phyloP scores from a whole-genome alignment of 192 early-diverging fungal genomes.

The Mortierella alpina region DNA sequence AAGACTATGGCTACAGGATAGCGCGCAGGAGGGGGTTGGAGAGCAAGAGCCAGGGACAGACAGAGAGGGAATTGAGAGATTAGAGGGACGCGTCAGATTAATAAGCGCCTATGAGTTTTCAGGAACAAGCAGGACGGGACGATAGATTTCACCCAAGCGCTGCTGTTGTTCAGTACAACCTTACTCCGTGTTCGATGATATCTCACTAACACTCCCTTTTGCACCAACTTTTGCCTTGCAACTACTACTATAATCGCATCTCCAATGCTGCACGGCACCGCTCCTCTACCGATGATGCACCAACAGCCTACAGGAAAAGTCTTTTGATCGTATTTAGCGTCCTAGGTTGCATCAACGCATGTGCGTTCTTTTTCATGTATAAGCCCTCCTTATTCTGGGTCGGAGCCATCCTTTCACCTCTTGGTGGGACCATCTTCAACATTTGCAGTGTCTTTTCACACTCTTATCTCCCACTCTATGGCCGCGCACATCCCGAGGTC shows the following conservation, averaged over 20 bases:
- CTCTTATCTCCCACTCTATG: constrained; percentile 55
- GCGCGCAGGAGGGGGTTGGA: background rate
- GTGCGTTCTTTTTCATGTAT: constrained; percentile 27
- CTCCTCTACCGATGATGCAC: background rate
- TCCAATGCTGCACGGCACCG: background rate
- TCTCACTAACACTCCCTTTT: too few species aligned
- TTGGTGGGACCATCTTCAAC: constrained; percentile 48
- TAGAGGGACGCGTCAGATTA: too few species aligned
- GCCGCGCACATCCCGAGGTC: constrained; percentile 50
- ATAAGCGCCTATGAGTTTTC: too few species aligned
- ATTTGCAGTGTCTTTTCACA: constrained; percentile 54
- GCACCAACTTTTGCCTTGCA: too few species aligned
- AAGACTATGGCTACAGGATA: background rate
- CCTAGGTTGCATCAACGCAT: constrained; percentile 32
- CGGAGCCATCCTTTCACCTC: constrained; percentile 36
- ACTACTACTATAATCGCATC: background rate
- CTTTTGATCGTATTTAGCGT: constrained; percentile 41
- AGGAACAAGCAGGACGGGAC: too few species aligned
- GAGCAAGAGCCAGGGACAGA: background rate
- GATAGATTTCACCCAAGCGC: too few species aligned
- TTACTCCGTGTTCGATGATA: too few species aligned
- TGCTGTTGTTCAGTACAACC: too few species aligned
- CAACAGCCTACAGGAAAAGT: constrained; percentile 44
- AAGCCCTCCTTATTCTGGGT: constrained; percentile 28
- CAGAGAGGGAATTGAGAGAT: background rate